phyloP scores from a whole-genome alignment of 495 filamentous ascomycete species.

The Sporormia fimetaria region DNA sequence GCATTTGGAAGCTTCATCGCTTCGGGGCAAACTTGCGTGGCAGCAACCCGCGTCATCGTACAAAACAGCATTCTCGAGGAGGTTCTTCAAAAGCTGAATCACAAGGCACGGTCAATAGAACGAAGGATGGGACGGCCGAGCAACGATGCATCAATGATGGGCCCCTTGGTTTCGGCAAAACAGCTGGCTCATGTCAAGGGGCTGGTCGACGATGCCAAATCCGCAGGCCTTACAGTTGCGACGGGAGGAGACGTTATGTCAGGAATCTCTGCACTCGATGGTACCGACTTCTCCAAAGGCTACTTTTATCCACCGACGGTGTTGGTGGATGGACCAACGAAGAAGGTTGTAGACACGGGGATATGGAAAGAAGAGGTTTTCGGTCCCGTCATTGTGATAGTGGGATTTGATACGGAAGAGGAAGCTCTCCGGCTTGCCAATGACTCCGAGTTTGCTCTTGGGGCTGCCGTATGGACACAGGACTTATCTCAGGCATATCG shows the following conservation, averaged over 20 bases:
- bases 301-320: conserved; percentile 45
- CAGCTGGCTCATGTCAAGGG: conserved; percentile 20
- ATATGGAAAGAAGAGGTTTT: conserved; percentile 47
- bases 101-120: conserved; percentile 31
- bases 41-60: conserved; percentile 61
- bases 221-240: conserved; percentile 27
- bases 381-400: conserved; percentile 42
- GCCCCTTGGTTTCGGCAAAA: conserved; percentile 25
- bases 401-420: conserved; percentile 40
- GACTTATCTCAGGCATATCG: conserved; percentile 48
- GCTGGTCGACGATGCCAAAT: conserved; percentile 24
- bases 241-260: conserved; percentile 32
- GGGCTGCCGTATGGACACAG: conserved; percentile 48
- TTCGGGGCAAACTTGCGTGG: conserved; percentile 62
- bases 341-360: conserved; percentile 39
- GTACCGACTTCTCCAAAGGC: conserved; percentile 23
- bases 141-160: conserved; percentile 28
- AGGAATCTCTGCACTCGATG: conserved; percentile 19
- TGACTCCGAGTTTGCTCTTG: conserved; percentile 39
- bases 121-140: conserved; percentile 41
- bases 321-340: conserved; percentile 32
- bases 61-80: conserved; percentile 37
- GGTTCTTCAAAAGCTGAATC: conserved; percentile 30
- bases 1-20: conserved; percentile 53
- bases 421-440: conserved; percentile 42